phyloP scores from a whole-genome alignment of 805 yeast genomes.

The Pichia gijzeniarum region DNA sequence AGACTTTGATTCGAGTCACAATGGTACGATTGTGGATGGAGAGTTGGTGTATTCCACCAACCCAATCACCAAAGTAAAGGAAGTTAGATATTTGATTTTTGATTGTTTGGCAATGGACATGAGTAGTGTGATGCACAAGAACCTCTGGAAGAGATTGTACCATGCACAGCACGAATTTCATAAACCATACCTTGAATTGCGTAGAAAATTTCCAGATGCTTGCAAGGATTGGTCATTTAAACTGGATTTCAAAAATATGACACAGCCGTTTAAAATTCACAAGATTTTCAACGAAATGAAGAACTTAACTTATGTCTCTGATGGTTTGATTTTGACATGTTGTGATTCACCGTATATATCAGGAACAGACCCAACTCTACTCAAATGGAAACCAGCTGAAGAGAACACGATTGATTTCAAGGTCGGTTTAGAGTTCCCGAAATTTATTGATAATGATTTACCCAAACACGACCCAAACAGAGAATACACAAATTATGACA shows the following conservation, averaged over 20 bases:
- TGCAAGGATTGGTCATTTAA: constrained; percentile 78
- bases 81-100: constrained; percentile 77
- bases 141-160: constrained; percentile 77
- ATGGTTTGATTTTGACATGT: constrained; percentile 91
- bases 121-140: constrained; percentile 57
- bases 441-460: constrained; percentile 54
- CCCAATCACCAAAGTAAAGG: constrained; percentile 49
- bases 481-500: constrained; percentile 74
- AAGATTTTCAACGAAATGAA: constrained; percentile 69
- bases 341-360: constrained; percentile 79
- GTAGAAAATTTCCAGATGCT: constrained; percentile 64
- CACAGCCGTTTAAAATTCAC: constrained; percentile 68
- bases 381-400: constrained; percentile 97
- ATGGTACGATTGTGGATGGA: constrained; percentile 89
- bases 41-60: constrained; percentile 74
- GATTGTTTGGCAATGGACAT: constrained; percentile 88
- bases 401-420: constrained; percentile 92
- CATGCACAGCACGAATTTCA: constrained; percentile 76
- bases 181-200: constrained; percentile 72
- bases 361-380: constrained; percentile 80
- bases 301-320: constrained; percentile 78
- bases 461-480: constrained; percentile 62
- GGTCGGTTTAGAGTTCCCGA: constrained; percentile 54
- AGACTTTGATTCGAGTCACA: constrained; percentile 57
- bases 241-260: constrained; percentile 83